Evolutionary conservation across 345 rosid species (phyloP).

Genomic region (Murraya paniculata): DNA sequence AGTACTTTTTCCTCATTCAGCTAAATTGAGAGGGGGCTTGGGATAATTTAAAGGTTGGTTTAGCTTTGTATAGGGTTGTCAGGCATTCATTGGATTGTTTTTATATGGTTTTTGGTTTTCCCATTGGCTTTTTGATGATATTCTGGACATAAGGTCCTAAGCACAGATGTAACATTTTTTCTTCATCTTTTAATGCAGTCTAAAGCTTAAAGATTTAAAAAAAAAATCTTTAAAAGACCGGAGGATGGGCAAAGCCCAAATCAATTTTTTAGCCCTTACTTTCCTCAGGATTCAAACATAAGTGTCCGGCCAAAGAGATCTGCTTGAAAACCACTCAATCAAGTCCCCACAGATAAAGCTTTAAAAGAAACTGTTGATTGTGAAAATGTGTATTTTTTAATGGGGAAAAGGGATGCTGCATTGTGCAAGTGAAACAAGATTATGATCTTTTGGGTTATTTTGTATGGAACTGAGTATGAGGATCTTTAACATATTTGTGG

Average conservation of each 20-base stretch:
- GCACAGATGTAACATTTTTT: not conserved
- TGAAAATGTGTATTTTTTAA: too few species aligned
- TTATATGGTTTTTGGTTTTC: not conserved
- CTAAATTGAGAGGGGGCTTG: not conserved
- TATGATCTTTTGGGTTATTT: not conserved
- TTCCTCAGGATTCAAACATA: too few species aligned
- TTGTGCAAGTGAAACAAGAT: not conserved
- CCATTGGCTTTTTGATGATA: not conserved
- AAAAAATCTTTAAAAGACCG: too few species aligned
- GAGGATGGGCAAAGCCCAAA: too few species aligned
- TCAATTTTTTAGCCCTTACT: too few species aligned
- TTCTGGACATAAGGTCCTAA: not conserved
- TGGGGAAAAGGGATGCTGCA: not conserved
- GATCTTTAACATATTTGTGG: not conserved
- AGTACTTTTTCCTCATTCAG: not conserved
- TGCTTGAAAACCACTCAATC: too few species aligned
- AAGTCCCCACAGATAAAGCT: not conserved
- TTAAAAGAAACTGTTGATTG: not conserved
- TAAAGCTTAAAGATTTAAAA: not conserved
- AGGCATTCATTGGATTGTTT: not conserved
- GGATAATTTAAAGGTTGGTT: not conserved
- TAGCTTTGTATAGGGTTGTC: not conserved
- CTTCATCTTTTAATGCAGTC: not conserved
- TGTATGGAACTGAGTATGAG: not conserved
- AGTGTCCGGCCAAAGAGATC: too few species aligned